These are phyloP conservation scores for Cyclotella choctawhatcheeana DNA, from an alignment of 108 stramenopile genomes.

Conservation along the genomic window DNA sequence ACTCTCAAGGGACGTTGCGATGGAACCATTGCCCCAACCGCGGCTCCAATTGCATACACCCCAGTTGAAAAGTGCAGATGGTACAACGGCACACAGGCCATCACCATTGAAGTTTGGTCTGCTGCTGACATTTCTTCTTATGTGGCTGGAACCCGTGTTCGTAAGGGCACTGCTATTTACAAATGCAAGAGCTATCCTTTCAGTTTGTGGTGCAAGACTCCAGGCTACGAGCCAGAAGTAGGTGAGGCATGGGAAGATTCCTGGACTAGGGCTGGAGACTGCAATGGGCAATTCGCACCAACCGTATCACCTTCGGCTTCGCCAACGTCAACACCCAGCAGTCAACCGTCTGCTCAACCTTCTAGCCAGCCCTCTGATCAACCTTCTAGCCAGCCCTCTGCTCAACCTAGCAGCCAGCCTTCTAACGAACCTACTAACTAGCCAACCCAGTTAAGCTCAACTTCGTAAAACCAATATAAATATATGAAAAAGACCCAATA, in stretches of 20 bases:
- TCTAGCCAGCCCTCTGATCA: too few species aligned
- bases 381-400: too few species aligned
- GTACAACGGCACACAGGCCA: neutral
- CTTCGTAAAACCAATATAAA: too few species aligned
- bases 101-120: neutral
- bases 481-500: too few species aligned
- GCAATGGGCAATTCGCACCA: neutral
- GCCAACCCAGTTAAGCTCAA: too few species aligned
- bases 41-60: neutral
- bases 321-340: neutral
- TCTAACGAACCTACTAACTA: too few species aligned
- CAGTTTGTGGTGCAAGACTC: neutral
- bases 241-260: neutral
- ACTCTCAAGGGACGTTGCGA: constrained; percentile 6
- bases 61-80: neutral
- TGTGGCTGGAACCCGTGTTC: neutral
- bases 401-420: too few species aligned
- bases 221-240: neutral
- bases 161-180: neutral
- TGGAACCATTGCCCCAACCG: constrained; percentile 4
- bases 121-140: neutral
- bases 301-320: neutral
- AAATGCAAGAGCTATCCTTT: too few species aligned
- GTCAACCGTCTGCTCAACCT: too few species aligned
- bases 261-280: neutral